phyloP scores from a whole-genome alignment of 208 protist species.

The Leishmania aethiopica region DNA sequence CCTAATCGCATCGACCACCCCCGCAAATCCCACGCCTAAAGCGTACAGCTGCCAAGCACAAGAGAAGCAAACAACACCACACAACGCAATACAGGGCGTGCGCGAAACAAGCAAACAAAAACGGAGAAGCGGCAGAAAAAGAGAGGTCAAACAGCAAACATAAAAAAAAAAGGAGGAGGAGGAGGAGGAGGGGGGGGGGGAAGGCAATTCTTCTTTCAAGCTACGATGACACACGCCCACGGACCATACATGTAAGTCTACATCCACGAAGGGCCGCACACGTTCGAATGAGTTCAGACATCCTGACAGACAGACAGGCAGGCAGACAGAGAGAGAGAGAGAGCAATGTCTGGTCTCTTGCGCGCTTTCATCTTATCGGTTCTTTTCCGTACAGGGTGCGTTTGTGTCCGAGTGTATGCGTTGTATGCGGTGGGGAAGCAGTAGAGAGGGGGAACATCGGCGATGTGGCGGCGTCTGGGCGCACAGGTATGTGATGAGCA shows the following conservation, averaged over 20 bases:
- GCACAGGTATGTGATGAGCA: not conserved
- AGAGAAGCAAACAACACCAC: not conserved
- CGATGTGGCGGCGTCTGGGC: constrained; percentile 1
- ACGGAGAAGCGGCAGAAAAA: no score
- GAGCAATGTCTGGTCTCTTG: not conserved
- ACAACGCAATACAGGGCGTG: not conserved
- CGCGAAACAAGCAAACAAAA: no score
- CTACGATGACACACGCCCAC: not conserved
- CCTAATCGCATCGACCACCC: not conserved
- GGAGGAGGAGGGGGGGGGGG: no score
- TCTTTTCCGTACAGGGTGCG: not conserved
- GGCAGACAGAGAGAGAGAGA: not conserved
- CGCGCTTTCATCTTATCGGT: not conserved
- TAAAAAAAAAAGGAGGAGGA: no score
- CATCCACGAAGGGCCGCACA: not conserved
- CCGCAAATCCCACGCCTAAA: not conserved
- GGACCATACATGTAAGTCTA: not conserved
- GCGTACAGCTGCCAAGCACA: not conserved
- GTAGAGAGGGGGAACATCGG: not conserved
- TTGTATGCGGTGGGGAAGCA: not conserved
- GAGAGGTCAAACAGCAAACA: no score
- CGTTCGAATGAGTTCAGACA: not conserved
- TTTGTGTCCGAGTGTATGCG: not conserved
- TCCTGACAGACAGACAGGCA: no score
- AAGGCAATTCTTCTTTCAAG: not conserved